Conservation (phyloP, 1,284 basidiomycete genomes). For the Melanopsichium pennsylvanicum region DNA sequence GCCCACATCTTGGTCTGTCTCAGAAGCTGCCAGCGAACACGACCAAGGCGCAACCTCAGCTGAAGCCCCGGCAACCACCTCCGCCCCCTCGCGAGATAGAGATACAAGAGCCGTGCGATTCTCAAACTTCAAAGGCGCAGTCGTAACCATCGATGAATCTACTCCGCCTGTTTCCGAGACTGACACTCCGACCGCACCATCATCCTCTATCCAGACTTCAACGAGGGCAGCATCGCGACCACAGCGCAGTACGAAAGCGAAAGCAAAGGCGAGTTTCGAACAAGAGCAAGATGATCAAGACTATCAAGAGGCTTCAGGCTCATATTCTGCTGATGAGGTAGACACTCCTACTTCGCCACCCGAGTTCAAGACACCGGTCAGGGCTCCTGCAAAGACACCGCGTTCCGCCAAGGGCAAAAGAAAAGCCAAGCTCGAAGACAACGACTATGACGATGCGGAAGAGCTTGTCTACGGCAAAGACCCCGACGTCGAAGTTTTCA, state of each 20-base stretch:
- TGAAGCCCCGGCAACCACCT: too few relatives aligned
- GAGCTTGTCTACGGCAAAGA: constrained; percentile 5
- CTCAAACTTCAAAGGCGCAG: too few relatives aligned
- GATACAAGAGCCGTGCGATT: too few relatives aligned
- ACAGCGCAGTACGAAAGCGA: background rate
- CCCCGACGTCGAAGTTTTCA: constrained; percentile 18
- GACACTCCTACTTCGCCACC: background rate
- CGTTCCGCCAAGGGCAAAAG: constrained; percentile 14
- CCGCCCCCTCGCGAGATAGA: too few relatives aligned
- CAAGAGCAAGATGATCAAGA: background rate
- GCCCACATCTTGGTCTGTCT: too few relatives aligned
- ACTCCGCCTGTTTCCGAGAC: too few relatives aligned
- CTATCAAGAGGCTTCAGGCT: background rate
- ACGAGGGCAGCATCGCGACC: background rate
- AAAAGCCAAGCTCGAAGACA: constrained; percentile 3
- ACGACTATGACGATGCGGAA: constrained; percentile 9
- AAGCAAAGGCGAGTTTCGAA: background rate
- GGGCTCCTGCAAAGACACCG: background rate
- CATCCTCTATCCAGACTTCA: too few relatives aligned
- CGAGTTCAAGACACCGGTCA: background rate
- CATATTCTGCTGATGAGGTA: background rate
- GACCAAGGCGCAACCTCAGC: too few relatives aligned
- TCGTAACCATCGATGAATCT: too few relatives aligned
- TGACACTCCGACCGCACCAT: too few relatives aligned
- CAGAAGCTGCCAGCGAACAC: too few relatives aligned